Evolutionary conservation across 257 asterid genomes (phyloP).

Genomic region (Solanum pinnatisectum): DNA sequence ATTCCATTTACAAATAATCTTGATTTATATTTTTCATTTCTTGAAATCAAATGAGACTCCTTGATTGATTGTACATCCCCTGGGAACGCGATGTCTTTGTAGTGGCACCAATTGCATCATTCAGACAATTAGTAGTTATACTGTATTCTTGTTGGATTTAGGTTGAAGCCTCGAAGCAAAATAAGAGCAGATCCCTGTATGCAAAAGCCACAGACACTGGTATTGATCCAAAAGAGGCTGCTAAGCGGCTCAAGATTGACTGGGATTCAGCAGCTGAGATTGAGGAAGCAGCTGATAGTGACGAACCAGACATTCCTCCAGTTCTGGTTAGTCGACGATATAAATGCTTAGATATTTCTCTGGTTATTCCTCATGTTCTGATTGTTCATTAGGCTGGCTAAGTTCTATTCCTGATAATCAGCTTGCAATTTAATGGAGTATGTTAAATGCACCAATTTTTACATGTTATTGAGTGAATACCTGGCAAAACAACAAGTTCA

Average conservation of each 20-base stretch:
- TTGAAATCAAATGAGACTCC: not conserved
- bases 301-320: conserved; percentile 68
- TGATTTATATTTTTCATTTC: not conserved
- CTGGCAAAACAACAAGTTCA: not conserved
- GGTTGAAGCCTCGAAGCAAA: conserved; percentile 46
- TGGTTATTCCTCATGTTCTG: not conserved
- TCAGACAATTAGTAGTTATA: not conserved
- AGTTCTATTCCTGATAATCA: not conserved
- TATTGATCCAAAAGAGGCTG: conserved; percentile 71
- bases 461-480: not conserved
- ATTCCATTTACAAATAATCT: not conserved
- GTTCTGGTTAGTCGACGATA: conserved; percentile 44
- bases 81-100: not conserved
- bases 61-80: not conserved
- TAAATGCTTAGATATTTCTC: not conserved
- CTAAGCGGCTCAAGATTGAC: conserved; percentile 75
- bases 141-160: conserved; percentile 8
- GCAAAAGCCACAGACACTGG: conserved; percentile 88
- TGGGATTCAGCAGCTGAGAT: conserved; percentile 97
- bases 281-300: conserved; percentile 41
- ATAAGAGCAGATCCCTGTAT: conserved; percentile 61
- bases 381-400: not conserved
- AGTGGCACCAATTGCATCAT: not conserved
- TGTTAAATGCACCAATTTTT: not conserved
- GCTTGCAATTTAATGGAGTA: not conserved